phyloP scores from a whole-genome alignment of 2,329 filamentous ascomycete genomes.

The Fusarium sp. region DNA sequence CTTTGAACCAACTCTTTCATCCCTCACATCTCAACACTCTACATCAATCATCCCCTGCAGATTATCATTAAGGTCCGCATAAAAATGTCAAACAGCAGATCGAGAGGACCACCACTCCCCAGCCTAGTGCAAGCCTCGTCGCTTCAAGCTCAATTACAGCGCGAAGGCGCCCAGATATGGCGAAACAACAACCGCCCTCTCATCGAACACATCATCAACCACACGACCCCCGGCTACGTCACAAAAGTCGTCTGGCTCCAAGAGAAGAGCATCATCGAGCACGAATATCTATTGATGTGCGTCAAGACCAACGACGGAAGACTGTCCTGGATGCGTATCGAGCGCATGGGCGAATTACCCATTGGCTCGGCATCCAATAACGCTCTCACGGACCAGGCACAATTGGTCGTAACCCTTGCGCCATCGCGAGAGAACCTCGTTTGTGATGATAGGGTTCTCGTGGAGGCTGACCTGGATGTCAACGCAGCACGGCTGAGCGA shows the following conservation, averaged over 20 bases:
- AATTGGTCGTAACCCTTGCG: background rate
- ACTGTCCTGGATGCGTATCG: background rate
- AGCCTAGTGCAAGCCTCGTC: background rate
- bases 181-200: background rate
- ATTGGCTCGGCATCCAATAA: background rate
- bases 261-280: background rate
- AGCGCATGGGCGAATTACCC: background rate
- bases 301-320: background rate
- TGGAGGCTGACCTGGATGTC: background rate
- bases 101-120: background rate
- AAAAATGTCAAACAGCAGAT: background rate
- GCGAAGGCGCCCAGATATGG: background rate
- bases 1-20: too few relatives aligned
- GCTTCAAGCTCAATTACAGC: background rate
- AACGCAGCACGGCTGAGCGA: background rate
- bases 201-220: background rate
- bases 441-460: background rate
- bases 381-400: background rate
- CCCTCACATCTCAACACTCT: accelerated
- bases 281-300: background rate
- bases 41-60: accelerated
- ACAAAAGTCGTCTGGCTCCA: background rate
- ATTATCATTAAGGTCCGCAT: accelerated
- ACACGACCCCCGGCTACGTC: background rate
- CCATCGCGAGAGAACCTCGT: background rate